phyloP scores from a whole-genome alignment of 2,329 filamentous ascomycete genomes.

The Beauveria sp. region DNA sequence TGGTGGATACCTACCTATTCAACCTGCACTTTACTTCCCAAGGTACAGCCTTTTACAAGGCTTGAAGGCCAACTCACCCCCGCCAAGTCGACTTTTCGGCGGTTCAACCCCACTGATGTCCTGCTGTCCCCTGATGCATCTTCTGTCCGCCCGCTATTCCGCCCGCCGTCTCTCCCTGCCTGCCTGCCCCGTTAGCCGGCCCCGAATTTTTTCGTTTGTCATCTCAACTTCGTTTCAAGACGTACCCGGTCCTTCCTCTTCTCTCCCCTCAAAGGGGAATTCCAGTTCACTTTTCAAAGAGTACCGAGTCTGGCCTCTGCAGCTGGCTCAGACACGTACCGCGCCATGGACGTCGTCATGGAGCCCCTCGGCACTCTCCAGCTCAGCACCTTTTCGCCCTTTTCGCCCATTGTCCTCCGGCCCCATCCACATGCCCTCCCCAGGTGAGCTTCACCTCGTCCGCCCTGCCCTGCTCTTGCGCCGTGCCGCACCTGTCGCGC shows the following conservation, averaged over 20 bases:
- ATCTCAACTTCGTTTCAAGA: not conserved
- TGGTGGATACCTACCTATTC: no score
- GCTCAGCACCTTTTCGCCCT: slow-evolving; percentile 21
- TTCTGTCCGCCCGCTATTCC: not conserved
- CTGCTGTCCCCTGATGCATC: no score
- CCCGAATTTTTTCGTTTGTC: not conserved
- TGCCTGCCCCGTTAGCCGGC: not conserved
- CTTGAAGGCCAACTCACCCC: not conserved
- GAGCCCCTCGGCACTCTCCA: slow-evolving; percentile 23
- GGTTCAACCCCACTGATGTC: not conserved
- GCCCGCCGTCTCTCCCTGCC: not conserved
- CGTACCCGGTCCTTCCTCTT: not conserved
- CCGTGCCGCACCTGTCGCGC: not conserved
- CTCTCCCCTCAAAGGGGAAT: not conserved
- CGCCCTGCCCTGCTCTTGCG: not conserved
- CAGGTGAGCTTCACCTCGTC: not conserved
- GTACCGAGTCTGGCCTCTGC: not conserved
- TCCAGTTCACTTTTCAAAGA: not conserved
- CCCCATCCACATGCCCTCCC: slow-evolving; percentile 14
- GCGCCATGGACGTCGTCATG: slow-evolving; percentile 25
- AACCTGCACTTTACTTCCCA: no score
- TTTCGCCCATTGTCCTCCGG: slow-evolving; percentile 10
- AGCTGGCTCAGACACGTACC: slow-evolving; percentile 4
- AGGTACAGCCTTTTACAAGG: not conserved
- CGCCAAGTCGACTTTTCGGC: not conserved